phyloP scores from a whole-genome alignment of 345 rosid species.

The Salix caprea region DNA sequence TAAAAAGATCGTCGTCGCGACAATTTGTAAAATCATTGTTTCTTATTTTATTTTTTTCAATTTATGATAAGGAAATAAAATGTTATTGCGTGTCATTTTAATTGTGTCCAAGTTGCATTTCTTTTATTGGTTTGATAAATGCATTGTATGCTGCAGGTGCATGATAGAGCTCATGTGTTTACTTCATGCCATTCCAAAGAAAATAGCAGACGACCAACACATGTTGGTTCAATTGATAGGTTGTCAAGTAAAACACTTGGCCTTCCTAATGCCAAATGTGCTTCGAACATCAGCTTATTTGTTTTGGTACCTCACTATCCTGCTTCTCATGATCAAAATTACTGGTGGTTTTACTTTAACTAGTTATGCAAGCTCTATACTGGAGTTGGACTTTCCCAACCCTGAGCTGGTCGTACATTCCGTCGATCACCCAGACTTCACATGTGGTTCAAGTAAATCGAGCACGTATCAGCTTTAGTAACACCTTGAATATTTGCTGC shows the following conservation, averaged over 20 bases:
- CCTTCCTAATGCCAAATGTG: slow-evolving; percentile 55
- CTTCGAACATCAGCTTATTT: slow-evolving; percentile 50
- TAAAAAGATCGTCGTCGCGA: no score
- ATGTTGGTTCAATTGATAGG: slow-evolving; percentile 62
- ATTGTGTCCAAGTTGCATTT: background rate
- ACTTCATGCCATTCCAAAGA: slow-evolving; percentile 47
- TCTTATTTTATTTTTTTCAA: background rate
- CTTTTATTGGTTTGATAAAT: background rate
- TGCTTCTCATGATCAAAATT: background rate
- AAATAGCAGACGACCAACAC: slow-evolving; percentile 37
- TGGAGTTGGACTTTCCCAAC: slow-evolving; percentile 49
- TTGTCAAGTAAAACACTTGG: slow-evolving; percentile 58
- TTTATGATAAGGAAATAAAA: background rate
- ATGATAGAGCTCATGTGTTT: slow-evolving; percentile 88
- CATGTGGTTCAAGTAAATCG: slow-evolving; percentile 43
- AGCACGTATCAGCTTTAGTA: slow-evolving; percentile 37
- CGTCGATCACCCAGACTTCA: slow-evolving; percentile 50
- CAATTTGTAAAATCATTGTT: background rate
- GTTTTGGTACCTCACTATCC: slow-evolving; percentile 48
- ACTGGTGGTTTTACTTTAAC: no score
- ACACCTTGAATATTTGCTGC: background rate
- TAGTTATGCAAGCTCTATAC: background rate
- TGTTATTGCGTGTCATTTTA: background rate
- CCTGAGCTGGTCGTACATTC: slow-evolving; percentile 43
- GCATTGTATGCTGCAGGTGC: slow-evolving; percentile 47